These are phyloP conservation scores for Epichloe uncinata DNA, from an alignment of 2,329 filamentous ascomycete genomes.

Conservation along the genomic window DNA sequence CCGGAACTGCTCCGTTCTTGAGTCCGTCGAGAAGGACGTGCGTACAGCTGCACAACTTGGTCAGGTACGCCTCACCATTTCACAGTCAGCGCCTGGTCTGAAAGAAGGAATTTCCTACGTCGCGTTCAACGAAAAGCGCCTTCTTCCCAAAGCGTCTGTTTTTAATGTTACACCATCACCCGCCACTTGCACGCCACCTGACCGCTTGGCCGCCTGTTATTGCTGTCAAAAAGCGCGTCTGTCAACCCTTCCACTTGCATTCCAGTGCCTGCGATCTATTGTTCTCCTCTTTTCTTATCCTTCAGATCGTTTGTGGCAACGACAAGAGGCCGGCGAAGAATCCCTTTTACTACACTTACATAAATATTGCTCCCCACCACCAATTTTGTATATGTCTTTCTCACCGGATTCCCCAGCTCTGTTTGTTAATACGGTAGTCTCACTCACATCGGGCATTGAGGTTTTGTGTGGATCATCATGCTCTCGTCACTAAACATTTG, in stretches of 20 bases:
- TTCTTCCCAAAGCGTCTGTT: background rate
- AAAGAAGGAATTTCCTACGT: background rate
- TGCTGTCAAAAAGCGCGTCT: background rate
- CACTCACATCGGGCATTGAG: background rate
- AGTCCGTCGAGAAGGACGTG: constrained; percentile 77
- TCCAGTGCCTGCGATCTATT: background rate
- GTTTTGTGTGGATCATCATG: constrained; percentile 3
- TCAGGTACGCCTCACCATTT: constrained; percentile 53
- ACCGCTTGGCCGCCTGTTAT: background rate
- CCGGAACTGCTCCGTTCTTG: constrained; percentile 66
- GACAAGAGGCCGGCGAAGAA: background rate
- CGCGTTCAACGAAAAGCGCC: background rate
- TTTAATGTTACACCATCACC: background rate
- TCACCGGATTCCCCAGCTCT: background rate
- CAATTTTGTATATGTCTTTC: background rate
- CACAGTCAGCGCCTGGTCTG: background rate
- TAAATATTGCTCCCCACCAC: background rate
- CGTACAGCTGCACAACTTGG: constrained; percentile 76
- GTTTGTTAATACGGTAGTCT: background rate
- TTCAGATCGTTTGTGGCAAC: background rate
- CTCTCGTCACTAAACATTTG: constrained; percentile 53
- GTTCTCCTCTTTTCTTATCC: background rate
- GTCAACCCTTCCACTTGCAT: constrained; percentile 2
- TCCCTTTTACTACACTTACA: background rate
- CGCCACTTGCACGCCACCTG: background rate